Evolutionary conservation across 2,329 filamentous ascomycete species (phyloP).

Genomic region (Endothia cerciana): DNA sequence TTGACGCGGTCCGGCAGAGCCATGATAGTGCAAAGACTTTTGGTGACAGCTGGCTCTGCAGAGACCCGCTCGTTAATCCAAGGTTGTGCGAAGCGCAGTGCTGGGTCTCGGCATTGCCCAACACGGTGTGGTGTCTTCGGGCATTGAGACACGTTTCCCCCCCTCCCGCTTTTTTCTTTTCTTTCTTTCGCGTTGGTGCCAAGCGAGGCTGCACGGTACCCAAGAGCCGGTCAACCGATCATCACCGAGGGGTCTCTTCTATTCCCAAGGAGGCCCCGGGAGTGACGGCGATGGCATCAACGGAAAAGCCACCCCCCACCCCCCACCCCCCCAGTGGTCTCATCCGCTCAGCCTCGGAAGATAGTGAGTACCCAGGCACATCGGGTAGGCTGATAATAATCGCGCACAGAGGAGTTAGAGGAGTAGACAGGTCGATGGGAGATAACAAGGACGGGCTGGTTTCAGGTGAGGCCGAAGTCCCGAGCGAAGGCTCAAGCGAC

Average conservation of each 20-base stretch:
- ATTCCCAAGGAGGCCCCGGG: no score
- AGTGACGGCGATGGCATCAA: no score
- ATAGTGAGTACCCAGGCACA: neutral
- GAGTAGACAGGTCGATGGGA: neutral
- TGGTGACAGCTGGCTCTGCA: neutral
- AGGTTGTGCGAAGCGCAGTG: neutral
- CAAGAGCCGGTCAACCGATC: neutral
- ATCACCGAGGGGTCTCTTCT: neutral
- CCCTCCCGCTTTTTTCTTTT: no score
- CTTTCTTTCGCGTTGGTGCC: neutral
- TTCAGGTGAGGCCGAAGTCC: constrained; percentile 9
- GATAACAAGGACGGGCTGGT: constrained; percentile 12
- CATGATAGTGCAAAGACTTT: neutral
- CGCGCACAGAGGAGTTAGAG: neutral
- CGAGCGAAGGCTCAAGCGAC: neutral
- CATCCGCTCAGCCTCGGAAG: neutral
- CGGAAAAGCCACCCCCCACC: no score
- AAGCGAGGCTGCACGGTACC: neutral
- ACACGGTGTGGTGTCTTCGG: neutral
- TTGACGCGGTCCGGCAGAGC: neutral
- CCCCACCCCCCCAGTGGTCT: neutral
- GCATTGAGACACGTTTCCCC: neutral
- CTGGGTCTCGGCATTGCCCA: neutral
- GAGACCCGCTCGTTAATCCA: no score
- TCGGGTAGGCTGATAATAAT: neutral